Evolutionary conservation across 495 filamentous ascomycete species (phyloP).

Genomic region (Xylaria flabelliformis): DNA sequence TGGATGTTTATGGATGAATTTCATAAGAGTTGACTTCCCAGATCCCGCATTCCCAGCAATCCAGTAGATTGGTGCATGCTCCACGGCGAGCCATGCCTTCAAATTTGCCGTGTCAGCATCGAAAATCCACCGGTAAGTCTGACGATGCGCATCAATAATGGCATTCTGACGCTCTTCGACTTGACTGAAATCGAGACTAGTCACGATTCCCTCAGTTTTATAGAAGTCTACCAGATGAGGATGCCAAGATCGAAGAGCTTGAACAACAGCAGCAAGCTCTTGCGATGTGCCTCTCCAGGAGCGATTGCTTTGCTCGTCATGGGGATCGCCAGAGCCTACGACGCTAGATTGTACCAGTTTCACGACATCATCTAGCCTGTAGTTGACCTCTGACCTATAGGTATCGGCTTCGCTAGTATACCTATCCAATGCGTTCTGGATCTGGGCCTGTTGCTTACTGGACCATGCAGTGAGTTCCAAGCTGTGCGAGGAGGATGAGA

Average conservation of each 20-base stretch:
- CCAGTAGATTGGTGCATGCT: constrained; percentile 36
- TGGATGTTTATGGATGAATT: constrained; percentile 34
- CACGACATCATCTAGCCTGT: not conserved
- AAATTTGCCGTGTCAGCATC: not conserved
- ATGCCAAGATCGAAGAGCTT: not conserved
- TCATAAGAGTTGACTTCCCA: constrained; percentile 44
- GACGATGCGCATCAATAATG: not conserved
- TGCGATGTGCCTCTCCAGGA: constrained; percentile 1
- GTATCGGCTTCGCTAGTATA: not conserved
- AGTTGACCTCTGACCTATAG: not conserved
- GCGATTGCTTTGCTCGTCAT: not conserved
- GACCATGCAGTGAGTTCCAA: not conserved
- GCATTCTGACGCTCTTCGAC: not conserved
- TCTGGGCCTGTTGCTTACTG: not conserved
- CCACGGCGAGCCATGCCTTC: not conserved
- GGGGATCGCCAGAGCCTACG: not conserved
- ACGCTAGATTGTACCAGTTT: not conserved
- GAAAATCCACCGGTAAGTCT: constrained; percentile 11
- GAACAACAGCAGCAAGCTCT: not conserved
- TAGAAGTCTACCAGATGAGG: not conserved
- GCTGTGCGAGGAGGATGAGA: not conserved
- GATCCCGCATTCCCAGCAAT: constrained; percentile 43
- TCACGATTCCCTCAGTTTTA: not conserved
- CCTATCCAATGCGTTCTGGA: not conserved
- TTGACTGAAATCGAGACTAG: not conserved